phyloP scores from a whole-genome alignment of 2,329 filamentous ascomycete genomes.

The Dichotomopilus funicola region DNA sequence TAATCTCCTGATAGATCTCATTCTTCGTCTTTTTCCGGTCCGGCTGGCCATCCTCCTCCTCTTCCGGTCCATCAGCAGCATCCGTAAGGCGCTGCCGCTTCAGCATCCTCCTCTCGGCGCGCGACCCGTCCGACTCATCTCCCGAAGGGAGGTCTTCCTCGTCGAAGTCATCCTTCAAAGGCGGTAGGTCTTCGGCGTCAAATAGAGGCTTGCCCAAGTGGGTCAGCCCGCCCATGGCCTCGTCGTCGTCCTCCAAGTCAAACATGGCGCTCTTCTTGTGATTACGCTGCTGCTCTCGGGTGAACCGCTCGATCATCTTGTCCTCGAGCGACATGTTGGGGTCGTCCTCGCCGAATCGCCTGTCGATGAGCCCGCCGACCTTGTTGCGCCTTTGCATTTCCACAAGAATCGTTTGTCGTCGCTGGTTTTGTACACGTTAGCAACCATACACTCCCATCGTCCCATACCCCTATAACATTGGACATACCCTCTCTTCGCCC shows the following conservation, averaged over 20 bases:
- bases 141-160: constrained; percentile 63
- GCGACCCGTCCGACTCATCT: constrained; percentile 47
- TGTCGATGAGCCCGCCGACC: constrained; percentile 84
- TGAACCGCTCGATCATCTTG: constrained; percentile 84
- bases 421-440: constrained; percentile 35
- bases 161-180: constrained; percentile 65
- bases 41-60: constrained; percentile 49
- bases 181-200: constrained; percentile 53
- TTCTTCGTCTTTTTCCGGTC: constrained; percentile 91
- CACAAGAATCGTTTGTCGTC: constrained; percentile 74
- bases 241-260: constrained; percentile 77
- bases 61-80: constrained; percentile 43
- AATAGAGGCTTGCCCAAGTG: constrained; percentile 73
- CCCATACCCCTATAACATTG: neutral
- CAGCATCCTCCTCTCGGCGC: constrained; percentile 47
- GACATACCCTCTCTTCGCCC: constrained; percentile 72
- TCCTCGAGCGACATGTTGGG: constrained; percentile 90
- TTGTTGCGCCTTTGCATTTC: constrained; percentile 88
- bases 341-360: constrained; percentile 93
- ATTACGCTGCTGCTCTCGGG: constrained; percentile 73
- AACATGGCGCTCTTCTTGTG: constrained; percentile 77
- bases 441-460: neutral
- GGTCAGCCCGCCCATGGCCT: constrained; percentile 63
- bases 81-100: constrained; percentile 51
- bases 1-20: constrained; percentile 96